A percentile compares a stretch with the other conserved stretches of the same genome.
phyloP scores from a whole-genome alignment of 306 rosid species.

The Urtica urens region DNA sequence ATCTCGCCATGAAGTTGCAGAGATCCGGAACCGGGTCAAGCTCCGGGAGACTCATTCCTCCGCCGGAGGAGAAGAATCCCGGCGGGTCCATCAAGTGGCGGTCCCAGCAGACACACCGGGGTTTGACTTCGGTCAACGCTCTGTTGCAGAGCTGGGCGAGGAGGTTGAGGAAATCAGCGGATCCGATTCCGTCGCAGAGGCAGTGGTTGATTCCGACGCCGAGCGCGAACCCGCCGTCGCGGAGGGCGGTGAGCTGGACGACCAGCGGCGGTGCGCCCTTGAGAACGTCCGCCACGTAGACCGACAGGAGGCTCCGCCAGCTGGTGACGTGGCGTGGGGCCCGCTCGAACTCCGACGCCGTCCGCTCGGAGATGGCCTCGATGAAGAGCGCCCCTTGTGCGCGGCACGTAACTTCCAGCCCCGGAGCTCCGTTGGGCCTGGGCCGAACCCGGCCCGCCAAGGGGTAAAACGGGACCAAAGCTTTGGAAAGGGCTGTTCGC shows the following conservation, averaged over 20 bases:
- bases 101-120: constrained; percentile 51
- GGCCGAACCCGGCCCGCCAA: constrained; percentile 57
- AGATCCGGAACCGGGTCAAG: constrained; percentile 54
- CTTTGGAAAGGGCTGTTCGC: constrained; percentile 45
- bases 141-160: constrained; percentile 45
- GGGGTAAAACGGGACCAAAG: constrained; percentile 55
- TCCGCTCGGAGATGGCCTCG: constrained; percentile 44
- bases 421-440: constrained; percentile 19
- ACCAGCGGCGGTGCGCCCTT: constrained; percentile 62
- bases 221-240: constrained; percentile 58
- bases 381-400: constrained; percentile 69
- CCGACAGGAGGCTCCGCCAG: constrained; percentile 56
- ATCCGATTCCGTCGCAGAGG: constrained; percentile 65
- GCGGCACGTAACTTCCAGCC: constrained; percentile 54
- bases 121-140: constrained; percentile 11
- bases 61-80: not conserved
- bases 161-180: constrained; percentile 59
- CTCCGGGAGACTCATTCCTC: constrained; percentile 23
- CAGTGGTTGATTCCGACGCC: constrained; percentile 75
- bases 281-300: constrained; percentile 54
- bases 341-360: constrained; percentile 30
- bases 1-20: constrained; percentile 48
- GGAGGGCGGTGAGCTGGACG: constrained; percentile 71
- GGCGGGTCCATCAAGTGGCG: constrained; percentile 45
- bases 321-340: constrained; percentile 47